Evolutionary conservation across 129 eudicot species (phyloP), one percentile per base, ranked within the genome.

Genomic region (Deinandra increscens): DNA sequence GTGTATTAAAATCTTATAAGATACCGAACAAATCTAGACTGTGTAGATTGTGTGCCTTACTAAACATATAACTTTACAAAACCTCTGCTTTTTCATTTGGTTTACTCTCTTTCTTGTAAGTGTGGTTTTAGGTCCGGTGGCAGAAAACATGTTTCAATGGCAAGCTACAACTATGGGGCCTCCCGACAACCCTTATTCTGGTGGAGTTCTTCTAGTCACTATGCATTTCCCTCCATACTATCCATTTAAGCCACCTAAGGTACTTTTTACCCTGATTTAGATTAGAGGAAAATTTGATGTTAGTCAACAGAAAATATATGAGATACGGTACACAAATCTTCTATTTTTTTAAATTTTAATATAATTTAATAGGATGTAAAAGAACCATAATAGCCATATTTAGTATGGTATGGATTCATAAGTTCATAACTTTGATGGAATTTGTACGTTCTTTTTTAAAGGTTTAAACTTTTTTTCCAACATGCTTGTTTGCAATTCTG

Each of bases 101-200:
- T 55, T 78, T 55, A 70, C 68, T 19, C 43, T 33, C 19, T 71
- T 8, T 59, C 49, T 29, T 64, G 78, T 74, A 64, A 74, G 79
- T 77, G 66, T 77, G 67, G 26, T 54, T 51, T 54, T 68, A 85
- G 90, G 90, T 72, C 90, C 86, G 7, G 86, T 85, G 66, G 90
- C 84, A 11, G 90, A 85, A 65, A 84, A 85, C 82, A 85, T 85
- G 90, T 84, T 84, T 76, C 89, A 84, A 68, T 84, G 85, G 88
- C 85, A 84, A 81, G 88, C 88, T 60, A 84, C 89, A 39, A 81
- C 81, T 34, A 85, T 85, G 90, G 90, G 90, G 62, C 90, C 90
- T 71, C 61, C 90, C 11, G 86, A 85, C 63, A 81, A 84, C 80
- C 90, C 90, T 45, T 85, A 81, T 76, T 64, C 86, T 20, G 85